Percentiles rank a stretch among this genome's conserved stretches.
Conservation (phyloP, 139 green algal genomes). For the Chlamydomonas schloesseri region DNA sequence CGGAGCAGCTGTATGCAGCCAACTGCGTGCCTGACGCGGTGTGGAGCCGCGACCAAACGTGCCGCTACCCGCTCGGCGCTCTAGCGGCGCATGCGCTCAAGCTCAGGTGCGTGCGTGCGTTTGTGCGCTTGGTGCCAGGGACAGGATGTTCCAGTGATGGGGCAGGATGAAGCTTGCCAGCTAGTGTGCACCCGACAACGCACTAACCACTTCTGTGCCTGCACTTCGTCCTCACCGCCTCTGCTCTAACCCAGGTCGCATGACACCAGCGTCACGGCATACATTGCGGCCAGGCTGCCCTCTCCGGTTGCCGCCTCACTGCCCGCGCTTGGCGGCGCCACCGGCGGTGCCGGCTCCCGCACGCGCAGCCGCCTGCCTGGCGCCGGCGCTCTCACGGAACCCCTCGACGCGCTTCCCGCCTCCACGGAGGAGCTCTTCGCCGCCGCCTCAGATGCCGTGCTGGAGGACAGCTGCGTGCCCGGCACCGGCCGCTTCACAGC, state of each 20-base stretch:
- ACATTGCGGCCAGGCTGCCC: background rate
- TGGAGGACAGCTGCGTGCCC: slow-evolving; percentile 63
- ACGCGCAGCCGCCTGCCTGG: too few relatives aligned
- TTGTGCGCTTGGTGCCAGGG: too few relatives aligned
- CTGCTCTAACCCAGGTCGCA: too few relatives aligned
- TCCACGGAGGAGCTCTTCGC: slow-evolving; percentile 22
- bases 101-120: slow-evolving; percentile 44
- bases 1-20: slow-evolving; percentile 57
- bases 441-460: slow-evolving; percentile 32
- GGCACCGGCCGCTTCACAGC: slow-evolving; percentile 66
- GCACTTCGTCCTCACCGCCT: too few relatives aligned
- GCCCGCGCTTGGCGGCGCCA: background rate
- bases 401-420: background rate
- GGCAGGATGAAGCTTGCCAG: too few relatives aligned
- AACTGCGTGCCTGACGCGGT: slow-evolving; percentile 48
- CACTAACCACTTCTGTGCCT: too few relatives aligned
- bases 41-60: slow-evolving; percentile 32
- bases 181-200: too few relatives aligned
- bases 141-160: too few relatives aligned
- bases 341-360: too few relatives aligned
- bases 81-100: slow-evolving; percentile 60
- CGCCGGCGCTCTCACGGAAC: too few relatives aligned
- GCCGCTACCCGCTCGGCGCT: slow-evolving; percentile 39
- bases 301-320: background rate
- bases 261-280: background rate